Evolutionary conservation across 208 protist genomes (phyloP).

Genomic region (Leptomonas seymouri): DNA sequence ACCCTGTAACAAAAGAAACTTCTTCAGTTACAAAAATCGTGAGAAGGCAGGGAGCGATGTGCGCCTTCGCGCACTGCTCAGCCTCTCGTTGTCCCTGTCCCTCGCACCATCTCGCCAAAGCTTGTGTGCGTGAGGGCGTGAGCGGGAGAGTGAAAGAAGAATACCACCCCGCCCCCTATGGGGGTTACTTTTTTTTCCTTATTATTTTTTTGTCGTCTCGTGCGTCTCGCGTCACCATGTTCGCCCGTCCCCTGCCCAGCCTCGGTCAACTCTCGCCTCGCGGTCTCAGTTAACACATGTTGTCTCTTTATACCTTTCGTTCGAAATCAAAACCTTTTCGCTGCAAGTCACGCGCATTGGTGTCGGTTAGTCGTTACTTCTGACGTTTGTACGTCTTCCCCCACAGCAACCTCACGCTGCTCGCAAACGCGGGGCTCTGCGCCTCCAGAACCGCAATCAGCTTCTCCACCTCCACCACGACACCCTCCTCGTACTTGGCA

Average conservation of each 20-base stretch:
- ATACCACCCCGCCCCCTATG: no score
- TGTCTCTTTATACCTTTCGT: background rate
- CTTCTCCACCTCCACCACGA: constrained; percentile 60
- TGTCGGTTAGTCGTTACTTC: constrained; percentile 47
- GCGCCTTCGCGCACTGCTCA: background rate
- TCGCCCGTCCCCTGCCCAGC: no score
- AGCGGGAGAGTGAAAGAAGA: no score
- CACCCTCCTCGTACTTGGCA: constrained; percentile 72
- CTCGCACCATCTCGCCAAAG: no score
- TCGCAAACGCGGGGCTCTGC: constrained; percentile 50
- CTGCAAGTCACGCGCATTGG: background rate
- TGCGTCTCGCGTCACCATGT: no score
- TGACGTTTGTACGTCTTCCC: constrained; percentile 89
- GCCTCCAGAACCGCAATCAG: constrained; percentile 46
- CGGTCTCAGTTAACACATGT: no score
- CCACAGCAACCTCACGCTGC: constrained; percentile 76
- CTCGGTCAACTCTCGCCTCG: no score
- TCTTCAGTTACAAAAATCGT: no score
- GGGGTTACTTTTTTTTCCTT: no score
- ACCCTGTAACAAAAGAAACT: constrained; percentile 1
- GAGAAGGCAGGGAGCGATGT: no score
- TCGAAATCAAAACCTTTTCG: background rate
- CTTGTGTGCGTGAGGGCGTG: no score
- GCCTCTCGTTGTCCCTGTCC: no score
- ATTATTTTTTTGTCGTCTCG: background rate